These are phyloP conservation scores for Thymus mandschuricus DNA, from an alignment of 257 asterid species.

Conservation along the genomic window DNA sequence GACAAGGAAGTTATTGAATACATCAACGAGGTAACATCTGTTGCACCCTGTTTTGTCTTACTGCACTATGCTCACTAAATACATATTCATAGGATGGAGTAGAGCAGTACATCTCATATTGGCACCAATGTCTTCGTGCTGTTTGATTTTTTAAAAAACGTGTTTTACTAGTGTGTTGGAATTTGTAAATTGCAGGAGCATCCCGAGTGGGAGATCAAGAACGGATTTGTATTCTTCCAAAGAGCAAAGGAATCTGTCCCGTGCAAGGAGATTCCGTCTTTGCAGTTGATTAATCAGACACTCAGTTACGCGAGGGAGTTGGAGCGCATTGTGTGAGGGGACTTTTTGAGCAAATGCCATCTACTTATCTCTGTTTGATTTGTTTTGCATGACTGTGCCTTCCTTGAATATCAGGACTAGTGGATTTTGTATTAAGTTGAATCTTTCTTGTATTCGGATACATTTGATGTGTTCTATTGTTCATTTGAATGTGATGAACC, in stretches of 20 bases:
- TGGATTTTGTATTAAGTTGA: too few relatives aligned
- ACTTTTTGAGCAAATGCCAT: background rate
- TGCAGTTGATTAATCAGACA: conserved; percentile 92
- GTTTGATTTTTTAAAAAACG: background rate
- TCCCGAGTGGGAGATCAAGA: conserved; percentile 85
- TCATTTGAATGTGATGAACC: too few relatives aligned
- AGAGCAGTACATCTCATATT: background rate
- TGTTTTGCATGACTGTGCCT: background rate
- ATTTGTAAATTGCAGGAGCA: conserved; percentile 67
- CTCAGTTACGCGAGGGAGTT: conserved; percentile 91
- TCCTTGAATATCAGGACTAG: too few relatives aligned
- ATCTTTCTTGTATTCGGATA: too few relatives aligned
- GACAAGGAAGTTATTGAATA: conserved; percentile 70
- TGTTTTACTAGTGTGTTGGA: background rate
- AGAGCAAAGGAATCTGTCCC: conserved; percentile 73
- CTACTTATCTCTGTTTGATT: background rate
- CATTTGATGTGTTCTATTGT: too few relatives aligned
- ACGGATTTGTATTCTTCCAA: conserved; percentile 66
- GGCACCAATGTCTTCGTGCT: background rate
- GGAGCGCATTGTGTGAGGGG: conserved; percentile 58
- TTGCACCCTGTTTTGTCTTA: background rate
- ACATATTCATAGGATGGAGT: background rate
- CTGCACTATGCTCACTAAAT: background rate
- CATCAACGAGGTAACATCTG: conserved; percentile 52
- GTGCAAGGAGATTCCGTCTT: conserved; percentile 94